Percentiles rank a stretch among this genome's conserved stretches.
These are phyloP conservation scores for Colletotrichum higginsianum DNA, from an alignment of 2,329 filamentous ascomycete species.

Conservation along the genomic window DNA sequence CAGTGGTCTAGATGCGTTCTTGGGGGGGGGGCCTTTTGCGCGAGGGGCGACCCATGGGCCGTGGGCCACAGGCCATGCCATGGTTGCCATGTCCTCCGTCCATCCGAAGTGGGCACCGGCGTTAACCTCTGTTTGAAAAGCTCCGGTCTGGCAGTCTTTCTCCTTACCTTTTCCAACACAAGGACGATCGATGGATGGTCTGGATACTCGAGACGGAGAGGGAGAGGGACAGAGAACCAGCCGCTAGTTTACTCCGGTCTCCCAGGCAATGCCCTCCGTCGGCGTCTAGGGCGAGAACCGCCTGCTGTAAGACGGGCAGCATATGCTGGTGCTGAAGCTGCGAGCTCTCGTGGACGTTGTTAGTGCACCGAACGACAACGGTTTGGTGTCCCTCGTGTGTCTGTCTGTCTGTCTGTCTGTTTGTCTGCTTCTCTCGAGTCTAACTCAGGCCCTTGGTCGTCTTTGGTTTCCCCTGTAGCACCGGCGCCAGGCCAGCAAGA, in stretches of 20 bases:
- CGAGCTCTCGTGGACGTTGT: constrained; percentile 27
- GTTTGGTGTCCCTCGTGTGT: constrained; percentile 16
- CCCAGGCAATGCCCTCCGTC: neutral
- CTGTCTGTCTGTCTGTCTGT: neutral
- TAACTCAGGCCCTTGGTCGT: neutral
- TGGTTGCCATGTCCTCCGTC: constrained; percentile 20
- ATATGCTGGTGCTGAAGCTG: constrained; percentile 29
- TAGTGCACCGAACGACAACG: constrained; percentile 30
- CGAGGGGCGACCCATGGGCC: constrained; percentile 1
- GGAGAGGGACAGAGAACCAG: neutral
- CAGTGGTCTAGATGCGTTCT: constrained; percentile 34
- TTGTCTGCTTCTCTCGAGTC: too few species aligned
- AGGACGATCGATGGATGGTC: neutral
- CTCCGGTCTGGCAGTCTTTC: constrained; percentile 10
- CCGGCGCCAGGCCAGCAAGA: constrained; percentile 1
- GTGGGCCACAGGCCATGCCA: neutral
- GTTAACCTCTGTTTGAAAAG: constrained; percentile 21
- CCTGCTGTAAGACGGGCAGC: neutral
- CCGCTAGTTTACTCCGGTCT: neutral
- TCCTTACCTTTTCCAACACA: neutral
- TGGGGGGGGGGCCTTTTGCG: constrained; percentile 11
- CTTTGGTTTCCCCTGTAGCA: constrained; percentile 16
- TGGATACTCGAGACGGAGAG: neutral
- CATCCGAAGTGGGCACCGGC: constrained; percentile 32
- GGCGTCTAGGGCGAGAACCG: neutral